These are phyloP conservation scores for Alisma plantagoaquatica DNA, from an alignment of 106 monocot species.

Conservation along the genomic window DNA sequence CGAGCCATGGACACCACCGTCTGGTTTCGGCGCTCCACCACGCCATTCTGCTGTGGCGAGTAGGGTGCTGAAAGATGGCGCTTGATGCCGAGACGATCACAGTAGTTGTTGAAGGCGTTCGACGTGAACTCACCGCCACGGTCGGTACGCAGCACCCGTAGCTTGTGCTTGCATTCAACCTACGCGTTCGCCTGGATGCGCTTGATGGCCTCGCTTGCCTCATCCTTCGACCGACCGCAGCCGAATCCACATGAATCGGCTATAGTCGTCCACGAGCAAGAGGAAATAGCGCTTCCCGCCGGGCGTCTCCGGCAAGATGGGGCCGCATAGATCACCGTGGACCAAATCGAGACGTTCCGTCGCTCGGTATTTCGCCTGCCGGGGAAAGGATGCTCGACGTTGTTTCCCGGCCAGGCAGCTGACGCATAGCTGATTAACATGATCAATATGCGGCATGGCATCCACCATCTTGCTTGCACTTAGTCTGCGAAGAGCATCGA, in stretches of 20 bases:
- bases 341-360: background rate
- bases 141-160: no score
- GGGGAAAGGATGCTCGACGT: background rate
- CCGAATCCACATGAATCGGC: background rate
- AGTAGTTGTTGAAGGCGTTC: no score
- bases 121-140: no score
- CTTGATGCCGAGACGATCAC: no score
- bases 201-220: background rate
- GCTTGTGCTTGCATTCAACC: no score
- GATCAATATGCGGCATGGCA: no score
- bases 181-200: constrained; percentile 2
- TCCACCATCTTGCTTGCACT: background rate
- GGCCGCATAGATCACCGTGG: background rate
- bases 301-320: no score
- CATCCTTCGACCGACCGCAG: background rate
- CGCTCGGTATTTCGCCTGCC: background rate
- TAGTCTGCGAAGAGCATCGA: background rate
- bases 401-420: constrained; percentile 4
- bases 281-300: no score
- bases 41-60: no score
- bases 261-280: no score
- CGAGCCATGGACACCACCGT: constrained; percentile 5
- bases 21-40: constrained; percentile 1
- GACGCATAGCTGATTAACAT: background rate
- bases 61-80: no score